Evolutionary conservation across 2,329 filamentous ascomycete species (phyloP), one percentile per base, ranked within the genome.

Genomic region (Penicillium sp.): DNA sequence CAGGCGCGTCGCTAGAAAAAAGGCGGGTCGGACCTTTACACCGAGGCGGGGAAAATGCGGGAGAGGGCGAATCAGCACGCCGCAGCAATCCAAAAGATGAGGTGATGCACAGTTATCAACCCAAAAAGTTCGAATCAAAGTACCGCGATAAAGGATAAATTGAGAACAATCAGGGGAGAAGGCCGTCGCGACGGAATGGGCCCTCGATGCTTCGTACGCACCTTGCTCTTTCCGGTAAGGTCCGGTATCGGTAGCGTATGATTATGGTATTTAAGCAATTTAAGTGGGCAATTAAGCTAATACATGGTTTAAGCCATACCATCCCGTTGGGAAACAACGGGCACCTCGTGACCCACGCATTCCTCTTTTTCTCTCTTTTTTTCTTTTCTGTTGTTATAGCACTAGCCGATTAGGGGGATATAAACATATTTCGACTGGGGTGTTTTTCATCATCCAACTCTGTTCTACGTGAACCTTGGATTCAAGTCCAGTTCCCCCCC

Each of bases 1-100:
- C 73, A 75, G 74, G 75, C 70, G 77, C 72, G 74, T 78, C 72
- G 54, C 57, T 55, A 42, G 53, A 54, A 54, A 62, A 52, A 50
- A 54, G 25, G 54, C 39, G 44, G 43, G 25, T 59, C 51, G 47
- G 61, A 69, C 58, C 59, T 66, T 62, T 66, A 61, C 59, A 64
- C 62, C 57, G 43, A 14, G 29, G 43, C n/a, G 52, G 37, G n/a
- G 35, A 51, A 26, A 14, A 53, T 44, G 27, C 56, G 44, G 50
- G 31, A 53, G 25, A 23, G 46, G 19, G 21, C 25, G 19, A 54
- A 37, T 44, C 50, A 48, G 50, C 48, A 37, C 46, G 52, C 42
- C 44, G 25, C 29, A 46, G 50, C 21, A 51, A 13, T 21, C 39
- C 50, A 52, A 51, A 27, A 54, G n/a, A 23, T n/a, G n/a, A 16